Percentiles rank a stretch among this genome's conserved stretches.
These are phyloP conservation scores for Alloteropsis semialata DNA, from an alignment of 176 grass and related monocot genomes.

Conservation along the genomic window DNA sequence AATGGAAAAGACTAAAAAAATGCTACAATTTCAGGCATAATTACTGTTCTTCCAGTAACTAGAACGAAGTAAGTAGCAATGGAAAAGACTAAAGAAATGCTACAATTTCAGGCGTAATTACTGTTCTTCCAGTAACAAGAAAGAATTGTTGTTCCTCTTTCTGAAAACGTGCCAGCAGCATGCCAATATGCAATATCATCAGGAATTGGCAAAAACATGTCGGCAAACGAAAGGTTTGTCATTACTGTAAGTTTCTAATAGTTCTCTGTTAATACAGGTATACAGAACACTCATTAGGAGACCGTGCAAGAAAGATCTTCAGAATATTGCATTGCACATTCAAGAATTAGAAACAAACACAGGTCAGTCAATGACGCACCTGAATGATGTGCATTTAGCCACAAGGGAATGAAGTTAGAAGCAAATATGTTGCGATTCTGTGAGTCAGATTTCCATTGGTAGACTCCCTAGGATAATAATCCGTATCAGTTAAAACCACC, in stretches of 20 bases:
- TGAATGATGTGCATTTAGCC: conserved; percentile 60
- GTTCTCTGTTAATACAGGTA: neutral
- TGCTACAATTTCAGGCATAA: neutral
- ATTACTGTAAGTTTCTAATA: neutral
- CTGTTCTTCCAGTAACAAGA: neutral
- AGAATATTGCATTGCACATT: neutral
- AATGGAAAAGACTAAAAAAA: neutral
- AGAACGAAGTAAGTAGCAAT: neutral
- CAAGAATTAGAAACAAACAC: neutral
- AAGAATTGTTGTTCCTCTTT: too few relatives aligned
- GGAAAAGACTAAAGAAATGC: neutral
- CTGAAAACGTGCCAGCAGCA: too few relatives aligned
- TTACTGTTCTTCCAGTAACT: neutral
- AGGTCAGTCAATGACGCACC: neutral
- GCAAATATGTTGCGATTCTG: conserved; percentile 73
- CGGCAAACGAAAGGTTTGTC: neutral
- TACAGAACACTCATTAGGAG: neutral
- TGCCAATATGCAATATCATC: neutral
- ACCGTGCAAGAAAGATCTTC: neutral
- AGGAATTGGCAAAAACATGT: neutral
- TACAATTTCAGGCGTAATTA: neutral
- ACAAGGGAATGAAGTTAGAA: conserved; percentile 85
- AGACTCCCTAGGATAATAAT: conserved; percentile 48
- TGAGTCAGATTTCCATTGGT: conserved; percentile 50
- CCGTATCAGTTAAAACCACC: conserved; percentile 14